Evolutionary conservation across 345 rosid species (phyloP).

Genomic region (Reutealis trisperma): DNA sequence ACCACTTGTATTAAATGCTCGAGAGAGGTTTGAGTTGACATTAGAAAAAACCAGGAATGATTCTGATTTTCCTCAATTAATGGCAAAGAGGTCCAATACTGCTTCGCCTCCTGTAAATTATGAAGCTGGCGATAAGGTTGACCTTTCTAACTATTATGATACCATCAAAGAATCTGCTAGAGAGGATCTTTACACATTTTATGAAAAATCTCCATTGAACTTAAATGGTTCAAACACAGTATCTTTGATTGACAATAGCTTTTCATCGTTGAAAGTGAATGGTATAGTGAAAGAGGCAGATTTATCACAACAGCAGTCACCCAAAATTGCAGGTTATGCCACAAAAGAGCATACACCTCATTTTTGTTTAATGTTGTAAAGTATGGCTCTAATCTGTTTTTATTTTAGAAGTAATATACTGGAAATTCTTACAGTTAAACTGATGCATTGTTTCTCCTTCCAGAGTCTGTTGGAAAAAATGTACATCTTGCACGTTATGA

Average conservation of each 20-base stretch:
- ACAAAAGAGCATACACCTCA: conserved; percentile 7
- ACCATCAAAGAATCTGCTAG: conserved; percentile 44
- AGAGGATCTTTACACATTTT: conserved; percentile 64
- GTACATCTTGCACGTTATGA: conserved; percentile 32
- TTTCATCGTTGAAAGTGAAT: conserved; percentile 45
- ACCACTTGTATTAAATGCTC: conserved; percentile 31
- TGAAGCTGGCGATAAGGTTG: conserved; percentile 31
- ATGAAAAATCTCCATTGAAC: conserved; percentile 38
- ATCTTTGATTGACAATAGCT: conserved; percentile 42
- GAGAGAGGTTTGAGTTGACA: conserved; percentile 33
- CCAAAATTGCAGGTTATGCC: conserved; percentile 54
- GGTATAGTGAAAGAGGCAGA: conserved; percentile 30
- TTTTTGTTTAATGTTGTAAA: conserved; percentile 13
- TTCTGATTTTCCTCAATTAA: conserved; percentile 24
- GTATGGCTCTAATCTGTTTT: not conserved
- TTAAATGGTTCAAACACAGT: conserved; percentile 37
- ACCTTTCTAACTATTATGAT: conserved; percentile 23
- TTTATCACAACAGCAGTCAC: conserved; percentile 33
- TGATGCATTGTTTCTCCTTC: conserved; percentile 12
- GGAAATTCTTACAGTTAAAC: not conserved
- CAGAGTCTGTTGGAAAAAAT: conserved; percentile 46
- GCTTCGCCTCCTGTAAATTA: conserved; percentile 34
- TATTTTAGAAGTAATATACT: too few species aligned
- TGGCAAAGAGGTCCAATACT: conserved; percentile 28
- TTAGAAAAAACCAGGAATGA: conserved; percentile 29